Percentiles rank a stretch among this genome's conserved stretches.
These are phyloP conservation scores for Perkinsus chesapeaki DNA, from an alignment of 169 alveolate species.

Conservation along the genomic window DNA sequence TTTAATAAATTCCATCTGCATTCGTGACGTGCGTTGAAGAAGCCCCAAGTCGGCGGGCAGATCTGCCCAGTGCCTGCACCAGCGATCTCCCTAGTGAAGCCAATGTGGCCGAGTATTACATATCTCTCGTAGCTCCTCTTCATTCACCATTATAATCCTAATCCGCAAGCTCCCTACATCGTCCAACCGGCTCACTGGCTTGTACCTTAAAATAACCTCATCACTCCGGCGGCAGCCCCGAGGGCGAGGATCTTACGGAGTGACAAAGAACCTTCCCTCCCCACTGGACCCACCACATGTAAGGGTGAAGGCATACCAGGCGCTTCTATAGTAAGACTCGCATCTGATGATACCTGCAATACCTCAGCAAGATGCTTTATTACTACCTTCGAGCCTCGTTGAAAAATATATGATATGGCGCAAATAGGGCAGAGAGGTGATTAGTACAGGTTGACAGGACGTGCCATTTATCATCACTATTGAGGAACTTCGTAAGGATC, in stretches of 20 bases:
- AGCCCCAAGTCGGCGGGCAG: neutral
- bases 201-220: neutral
- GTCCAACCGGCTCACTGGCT: neutral
- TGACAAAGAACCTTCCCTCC: neutral
- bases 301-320: neutral
- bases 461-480: neutral
- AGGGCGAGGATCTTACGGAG: neutral
- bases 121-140: neutral
- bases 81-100: neutral
- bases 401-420: neutral
- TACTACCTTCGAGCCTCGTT: neutral
- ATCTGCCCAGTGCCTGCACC: neutral
- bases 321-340: neutral
- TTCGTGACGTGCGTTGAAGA: neutral
- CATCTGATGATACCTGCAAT: no score
- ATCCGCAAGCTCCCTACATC: neutral
- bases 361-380: no score
- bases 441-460: neutral
- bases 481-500: neutral
- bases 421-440: neutral
- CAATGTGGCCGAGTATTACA: no score
- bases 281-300: neutral
- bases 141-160: neutral
- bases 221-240: neutral
- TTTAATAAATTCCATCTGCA: neutral